phyloP scores from a whole-genome alignment of 257 asterid genomes.

The Solanum tarapatanum region DNA sequence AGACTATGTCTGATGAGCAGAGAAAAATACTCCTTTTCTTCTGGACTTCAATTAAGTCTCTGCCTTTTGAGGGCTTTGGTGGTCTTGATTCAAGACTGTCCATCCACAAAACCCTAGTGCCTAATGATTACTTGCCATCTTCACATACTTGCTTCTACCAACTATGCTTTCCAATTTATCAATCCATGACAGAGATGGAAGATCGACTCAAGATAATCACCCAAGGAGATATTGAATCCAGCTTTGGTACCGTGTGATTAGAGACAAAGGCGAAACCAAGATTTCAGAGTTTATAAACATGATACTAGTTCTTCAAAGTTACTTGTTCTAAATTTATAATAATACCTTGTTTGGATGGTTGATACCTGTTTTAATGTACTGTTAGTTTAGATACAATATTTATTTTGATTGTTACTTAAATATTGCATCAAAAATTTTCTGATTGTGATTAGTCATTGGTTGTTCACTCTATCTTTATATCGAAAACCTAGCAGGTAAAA shows the following conservation, averaged over 20 bases:
- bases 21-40: conserved; percentile 70
- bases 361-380: not conserved
- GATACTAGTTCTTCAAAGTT: not conserved
- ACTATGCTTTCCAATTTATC: conserved; percentile 65
- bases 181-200: conserved; percentile 26
- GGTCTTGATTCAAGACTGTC: conserved; percentile 60
- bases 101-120: conserved; percentile 40
- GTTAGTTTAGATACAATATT: not conserved
- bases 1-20: conserved; percentile 59
- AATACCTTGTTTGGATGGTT: not conserved
- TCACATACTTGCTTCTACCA: conserved; percentile 90
- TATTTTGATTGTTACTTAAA: not conserved
- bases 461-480: too few species aligned
- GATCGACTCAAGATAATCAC: conserved; percentile 52
- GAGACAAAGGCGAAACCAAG: not conserved
- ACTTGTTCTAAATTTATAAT: not conserved
- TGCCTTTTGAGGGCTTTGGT: conserved; percentile 76
- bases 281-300: not conserved
- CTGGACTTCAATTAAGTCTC: conserved; percentile 82
- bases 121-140: conserved; percentile 56
- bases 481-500: not conserved
- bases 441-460: too few species aligned
- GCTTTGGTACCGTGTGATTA: conserved; percentile 52
- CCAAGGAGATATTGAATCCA: conserved; percentile 72
- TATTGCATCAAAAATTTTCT: not conserved